Conservation (phyloP, 2,329 filamentous ascomycete species). For the Neonectria faginata region DNA sequence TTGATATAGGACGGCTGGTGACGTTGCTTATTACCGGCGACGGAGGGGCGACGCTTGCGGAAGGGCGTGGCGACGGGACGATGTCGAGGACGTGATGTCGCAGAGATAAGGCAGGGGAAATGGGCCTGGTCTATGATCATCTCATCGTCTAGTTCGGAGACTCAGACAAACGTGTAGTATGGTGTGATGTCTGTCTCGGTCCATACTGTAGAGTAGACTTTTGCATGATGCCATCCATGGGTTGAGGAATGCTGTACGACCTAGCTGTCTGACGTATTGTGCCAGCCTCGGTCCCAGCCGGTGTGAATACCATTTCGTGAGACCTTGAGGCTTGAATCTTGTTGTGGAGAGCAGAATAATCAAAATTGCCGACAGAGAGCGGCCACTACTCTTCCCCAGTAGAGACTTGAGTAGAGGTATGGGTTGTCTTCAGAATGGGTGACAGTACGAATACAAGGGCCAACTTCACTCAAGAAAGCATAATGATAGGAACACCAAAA, state of each 20-base stretch:
- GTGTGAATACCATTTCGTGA: not conserved
- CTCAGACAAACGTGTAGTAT: not conserved
- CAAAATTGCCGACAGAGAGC: not conserved
- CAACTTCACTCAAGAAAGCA: not conserved
- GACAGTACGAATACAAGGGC: not conserved
- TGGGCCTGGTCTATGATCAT: not conserved
- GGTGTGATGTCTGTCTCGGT: constrained; percentile 4
- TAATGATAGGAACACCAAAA: not conserved
- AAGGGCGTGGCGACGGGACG: not conserved
- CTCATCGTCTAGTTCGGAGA: not conserved
- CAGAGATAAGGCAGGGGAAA: constrained; percentile 1
- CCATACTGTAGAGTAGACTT: not conserved
- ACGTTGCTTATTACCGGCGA: constrained; percentile 2
- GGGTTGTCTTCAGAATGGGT: not conserved
- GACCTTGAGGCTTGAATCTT: not conserved
- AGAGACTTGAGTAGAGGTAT: too few relatives aligned
- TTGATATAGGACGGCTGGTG: not conserved
- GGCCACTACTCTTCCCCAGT: too few relatives aligned
- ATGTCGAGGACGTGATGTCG: not conserved
- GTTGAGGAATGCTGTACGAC: not conserved
- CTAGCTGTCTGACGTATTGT: not conserved
- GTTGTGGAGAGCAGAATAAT: not conserved
- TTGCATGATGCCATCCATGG: constrained; percentile 5
- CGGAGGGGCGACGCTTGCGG: not conserved
- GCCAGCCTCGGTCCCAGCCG: not conserved